Base-by-base conservation (phyloP, 108 stramenopile species). In the Ochromonas danica region DNA sequence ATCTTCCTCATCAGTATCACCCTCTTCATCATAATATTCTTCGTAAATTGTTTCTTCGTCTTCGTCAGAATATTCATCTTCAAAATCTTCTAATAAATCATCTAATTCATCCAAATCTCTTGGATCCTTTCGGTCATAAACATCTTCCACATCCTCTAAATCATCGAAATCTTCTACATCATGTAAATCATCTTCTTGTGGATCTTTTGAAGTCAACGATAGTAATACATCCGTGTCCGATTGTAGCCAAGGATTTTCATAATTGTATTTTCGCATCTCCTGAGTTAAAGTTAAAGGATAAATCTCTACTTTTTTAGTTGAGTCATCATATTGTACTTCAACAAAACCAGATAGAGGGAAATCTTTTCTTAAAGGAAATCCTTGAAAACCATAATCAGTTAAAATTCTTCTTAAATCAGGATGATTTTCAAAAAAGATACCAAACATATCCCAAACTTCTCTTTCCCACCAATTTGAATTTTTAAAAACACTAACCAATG, bases 301-400 rank as follows among this genome's bases (percentile, higher is more conserved):
- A 31, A 67, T 22, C 31, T 31, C 63, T 67, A 67, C 63, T 67
- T 33, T 67, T 67, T 67, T 67, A 67, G 17, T 67, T 22, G 31
- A 31, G 31, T 67, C 63, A 67, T 67, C 63, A 67, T 67, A 67
- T 31, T 33, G 63, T 31, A 67, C 63, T 67, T 67, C 63, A 31
- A 67, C 31, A 67, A 31, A 67, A 22, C 63, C 63, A 67, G 63
- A 67, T 67, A 67, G 31, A 67, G 63, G 63, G 31, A 67, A 67
- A 67, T 67, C 63, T 67, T 67, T 67, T 31, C 63, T 22, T 67
- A 67, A 33, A 22, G 63, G 63, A 67, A 31, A 67, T 31, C 63
- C 63, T 31, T 67, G 30, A 67, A 67, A 67, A 67, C 63, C 63
- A 33, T 67, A 67, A 67, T 67, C 63, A 31, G 63, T 67, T 67